Conservation (phyloP, 2,329 filamentous ascomycete species). For the Paecilomyces fulvus region DNA sequence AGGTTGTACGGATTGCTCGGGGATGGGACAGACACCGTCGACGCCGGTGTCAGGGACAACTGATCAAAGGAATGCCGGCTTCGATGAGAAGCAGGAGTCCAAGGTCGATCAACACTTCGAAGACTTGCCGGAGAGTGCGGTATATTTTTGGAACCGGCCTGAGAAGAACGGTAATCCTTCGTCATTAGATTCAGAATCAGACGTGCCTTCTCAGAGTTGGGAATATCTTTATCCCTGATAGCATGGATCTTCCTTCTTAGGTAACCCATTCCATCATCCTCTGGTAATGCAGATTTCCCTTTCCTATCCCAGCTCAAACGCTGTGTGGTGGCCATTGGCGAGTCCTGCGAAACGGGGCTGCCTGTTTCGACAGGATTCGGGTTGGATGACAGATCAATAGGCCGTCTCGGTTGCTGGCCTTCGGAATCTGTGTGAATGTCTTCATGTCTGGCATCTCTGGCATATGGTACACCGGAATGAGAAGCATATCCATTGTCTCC, state of each 20-base stretch:
- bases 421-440: not conserved
- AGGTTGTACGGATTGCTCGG: conserved; percentile 32
- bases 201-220: conserved; percentile 58
- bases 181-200: conserved; percentile 64
- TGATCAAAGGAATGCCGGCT: conserved; percentile 20
- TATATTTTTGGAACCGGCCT: conserved; percentile 17
- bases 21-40: conserved; percentile 19
- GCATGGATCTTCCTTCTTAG: conserved; percentile 59
- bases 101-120: conserved; percentile 16
- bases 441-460: not conserved
- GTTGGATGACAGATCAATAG: not conserved
- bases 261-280: conserved; percentile 68
- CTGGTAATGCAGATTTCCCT: conserved; percentile 45
- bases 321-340: not conserved
- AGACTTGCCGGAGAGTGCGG: conserved; percentile 18
- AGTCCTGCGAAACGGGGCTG: not conserved
- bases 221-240: conserved; percentile 55
- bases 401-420: not conserved
- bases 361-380: not conserved
- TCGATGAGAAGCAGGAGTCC: conserved; percentile 24
- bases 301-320: conserved; percentile 9
- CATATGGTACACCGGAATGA: not conserved
- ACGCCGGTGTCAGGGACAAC: conserved; percentile 15
- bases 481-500: not conserved
- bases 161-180: conserved; percentile 54